Conservation (phyloP, 164 flowering plant genomes). For the Litsea cubeba region DNA sequence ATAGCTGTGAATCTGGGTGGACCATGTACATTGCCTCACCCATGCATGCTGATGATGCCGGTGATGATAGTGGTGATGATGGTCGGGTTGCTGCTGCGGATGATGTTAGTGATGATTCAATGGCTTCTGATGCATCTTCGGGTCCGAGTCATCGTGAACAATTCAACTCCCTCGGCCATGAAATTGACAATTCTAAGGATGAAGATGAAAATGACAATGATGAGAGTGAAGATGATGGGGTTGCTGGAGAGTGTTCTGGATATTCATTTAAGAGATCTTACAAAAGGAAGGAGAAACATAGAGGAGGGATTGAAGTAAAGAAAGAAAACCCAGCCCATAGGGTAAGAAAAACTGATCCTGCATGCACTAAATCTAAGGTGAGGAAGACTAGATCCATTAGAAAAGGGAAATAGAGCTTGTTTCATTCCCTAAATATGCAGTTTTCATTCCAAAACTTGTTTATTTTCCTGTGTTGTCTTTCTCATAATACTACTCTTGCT, state of each 20-base stretch:
- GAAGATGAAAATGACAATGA: background rate
- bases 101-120: slow-evolving; percentile 68
- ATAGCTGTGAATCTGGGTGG: slow-evolving; percentile 87
- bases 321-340: slow-evolving; percentile 11
- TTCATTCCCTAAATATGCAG: background rate
- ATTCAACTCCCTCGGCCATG: background rate
- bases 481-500: background rate
- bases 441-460: background rate
- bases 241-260: slow-evolving; percentile 7
- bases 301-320: slow-evolving; percentile 5
- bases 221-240: slow-evolving; percentile 8
- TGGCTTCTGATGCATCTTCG: slow-evolving; percentile 88
- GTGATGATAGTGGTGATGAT: slow-evolving; percentile 13
- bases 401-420: slow-evolving; percentile 1
- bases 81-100: slow-evolving; percentile 7
- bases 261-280: slow-evolving; percentile 18
- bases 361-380: slow-evolving; percentile 26
- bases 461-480: background rate
- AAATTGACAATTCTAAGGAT: slow-evolving; percentile 9
- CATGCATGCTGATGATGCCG: slow-evolving; percentile 31
- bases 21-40: slow-evolving; percentile 68
- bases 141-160: slow-evolving; percentile 41
- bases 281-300: slow-evolving; percentile 26
- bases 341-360: slow-evolving; percentile 21
- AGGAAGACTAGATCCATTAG: slow-evolving; percentile 20